phyloP scores from a whole-genome alignment of 768 basidiomycete genomes.

The Hemileccinum impolitum region DNA sequence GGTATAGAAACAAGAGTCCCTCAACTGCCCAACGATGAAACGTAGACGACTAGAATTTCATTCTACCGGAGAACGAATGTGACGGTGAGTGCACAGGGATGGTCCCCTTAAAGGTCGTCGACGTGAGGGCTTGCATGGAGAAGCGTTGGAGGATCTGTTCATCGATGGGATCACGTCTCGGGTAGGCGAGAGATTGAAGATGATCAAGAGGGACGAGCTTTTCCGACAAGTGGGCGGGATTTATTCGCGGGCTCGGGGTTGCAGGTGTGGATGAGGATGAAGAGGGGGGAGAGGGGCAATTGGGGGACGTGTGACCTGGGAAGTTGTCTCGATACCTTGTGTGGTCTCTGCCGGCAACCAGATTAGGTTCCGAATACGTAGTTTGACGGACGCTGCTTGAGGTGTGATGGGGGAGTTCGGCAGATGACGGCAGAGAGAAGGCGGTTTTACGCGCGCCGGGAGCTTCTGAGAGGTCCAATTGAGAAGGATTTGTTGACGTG shows the following conservation, averaged over 20 bases:
- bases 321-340: constrained; percentile 19
- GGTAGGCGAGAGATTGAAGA: constrained; percentile 52
- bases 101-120: constrained; percentile 16
- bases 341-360: constrained; percentile 18
- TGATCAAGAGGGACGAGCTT: constrained; percentile 62
- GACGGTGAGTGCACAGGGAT: constrained; percentile 15
- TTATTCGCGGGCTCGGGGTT: constrained; percentile 32
- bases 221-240: constrained; percentile 21
- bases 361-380: constrained; percentile 32
- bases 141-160: constrained; percentile 63
- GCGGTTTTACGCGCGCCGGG: constrained; percentile 22
- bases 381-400: constrained; percentile 25
- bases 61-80: constrained; percentile 26
- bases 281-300: constrained; percentile 32
- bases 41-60: constrained; percentile 13
- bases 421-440: constrained; percentile 31
- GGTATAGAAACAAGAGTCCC: constrained; percentile 5
- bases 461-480: constrained; percentile 23
- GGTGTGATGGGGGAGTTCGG: constrained; percentile 21
- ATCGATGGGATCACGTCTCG: constrained; percentile 59
- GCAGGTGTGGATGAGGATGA: constrained; percentile 39
- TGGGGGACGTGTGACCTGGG: constrained; percentile 22
- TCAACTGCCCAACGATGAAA: background rate
- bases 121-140: constrained; percentile 30
- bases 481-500: constrained; percentile 27